A percentile compares a stretch with the other conserved stretches of the same genome.
phyloP scores from a whole-genome alignment of 2,329 filamentous ascomycete species.

The Hypocrella siamensis region DNA sequence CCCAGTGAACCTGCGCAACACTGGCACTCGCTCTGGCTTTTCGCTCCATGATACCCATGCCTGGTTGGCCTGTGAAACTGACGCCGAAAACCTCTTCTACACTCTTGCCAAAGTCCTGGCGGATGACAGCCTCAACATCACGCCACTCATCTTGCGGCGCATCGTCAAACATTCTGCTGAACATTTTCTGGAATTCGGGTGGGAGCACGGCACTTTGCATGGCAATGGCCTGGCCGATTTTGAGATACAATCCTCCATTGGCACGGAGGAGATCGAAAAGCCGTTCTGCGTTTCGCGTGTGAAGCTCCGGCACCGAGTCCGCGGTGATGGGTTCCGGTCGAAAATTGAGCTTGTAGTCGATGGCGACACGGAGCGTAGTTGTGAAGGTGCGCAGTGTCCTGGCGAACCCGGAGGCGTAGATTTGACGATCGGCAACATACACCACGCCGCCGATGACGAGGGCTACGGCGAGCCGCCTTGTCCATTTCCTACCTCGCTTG shows the following conservation, averaged over 20 bases:
- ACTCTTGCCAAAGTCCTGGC: conserved; percentile 74
- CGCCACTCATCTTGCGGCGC: conserved; percentile 84
- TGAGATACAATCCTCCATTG: conserved; percentile 90
- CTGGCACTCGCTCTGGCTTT: conserved; percentile 62
- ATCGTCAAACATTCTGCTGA: conserved; percentile 92
- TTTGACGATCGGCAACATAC: conserved; percentile 55
- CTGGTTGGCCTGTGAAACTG: conserved; percentile 57
- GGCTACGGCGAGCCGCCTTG: conserved; percentile 53
- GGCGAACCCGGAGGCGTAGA: conserved; percentile 65
- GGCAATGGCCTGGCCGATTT: conserved; percentile 95
- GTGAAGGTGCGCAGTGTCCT: conserved; percentile 72
- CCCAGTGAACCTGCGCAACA: conserved; percentile 96
- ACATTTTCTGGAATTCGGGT: conserved; percentile 93
- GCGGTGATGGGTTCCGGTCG: conserved; percentile 60
- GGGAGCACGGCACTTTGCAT: conserved; percentile 95
- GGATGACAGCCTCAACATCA: conserved; percentile 71
- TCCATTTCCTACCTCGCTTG: conserved; percentile 55
- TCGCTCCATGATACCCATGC: conserved; percentile 48
- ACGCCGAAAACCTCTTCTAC: conserved; percentile 88
- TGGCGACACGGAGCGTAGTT: conserved; percentile 61
- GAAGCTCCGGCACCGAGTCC: conserved; percentile 59
- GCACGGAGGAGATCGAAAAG: conserved; percentile 65
- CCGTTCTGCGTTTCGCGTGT: conserved; percentile 68
- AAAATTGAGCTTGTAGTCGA: conserved; percentile 97
- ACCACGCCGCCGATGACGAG: conserved; percentile 41